phyloP scores from a whole-genome alignment of 257 asterid genomes.

The Catharanthus roseus region DNA sequence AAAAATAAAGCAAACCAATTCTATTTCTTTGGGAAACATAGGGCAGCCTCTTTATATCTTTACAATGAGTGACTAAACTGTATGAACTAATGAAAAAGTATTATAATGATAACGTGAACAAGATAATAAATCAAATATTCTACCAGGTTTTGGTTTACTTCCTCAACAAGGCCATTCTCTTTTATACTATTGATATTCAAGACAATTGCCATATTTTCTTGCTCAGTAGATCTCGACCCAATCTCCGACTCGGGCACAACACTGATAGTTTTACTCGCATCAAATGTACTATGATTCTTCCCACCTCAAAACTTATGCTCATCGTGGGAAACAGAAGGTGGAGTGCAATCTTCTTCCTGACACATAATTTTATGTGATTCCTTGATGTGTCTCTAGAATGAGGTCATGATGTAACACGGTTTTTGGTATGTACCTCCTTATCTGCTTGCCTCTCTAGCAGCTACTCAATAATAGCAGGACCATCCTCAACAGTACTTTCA shows the following conservation, averaged over 20 bases:
- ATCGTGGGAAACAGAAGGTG: constrained; percentile 26
- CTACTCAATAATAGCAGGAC: constrained; percentile 26
- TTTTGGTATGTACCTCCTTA: constrained; percentile 26
- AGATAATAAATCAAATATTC: not conserved
- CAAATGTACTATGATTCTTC: constrained; percentile 31
- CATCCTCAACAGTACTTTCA: constrained; percentile 29
- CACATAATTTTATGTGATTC: constrained; percentile 27
- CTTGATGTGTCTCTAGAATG: constrained; percentile 28
- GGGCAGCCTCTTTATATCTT: too few species aligned
- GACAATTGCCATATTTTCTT: constrained; percentile 19
- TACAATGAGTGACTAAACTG: not conserved
- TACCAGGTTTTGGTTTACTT: not conserved
- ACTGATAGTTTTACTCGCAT: constrained; percentile 26
- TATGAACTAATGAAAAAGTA: not conserved
- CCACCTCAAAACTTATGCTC: constrained; percentile 33
- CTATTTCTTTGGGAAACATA: not conserved
- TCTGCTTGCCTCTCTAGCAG: constrained; percentile 25
- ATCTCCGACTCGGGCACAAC: constrained; percentile 35
- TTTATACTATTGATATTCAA: constrained; percentile 28
- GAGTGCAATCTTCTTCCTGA: constrained; percentile 26
- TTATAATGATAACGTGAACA: too few species aligned
- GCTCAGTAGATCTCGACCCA: constrained; percentile 24
- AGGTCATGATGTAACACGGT: constrained; percentile 27
- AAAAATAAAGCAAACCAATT: not conserved
- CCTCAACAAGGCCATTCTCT: constrained; percentile 85